Evolutionary conservation across 306 rosid species (phyloP).

Genomic region (Chamaecrista fasciculata): DNA sequence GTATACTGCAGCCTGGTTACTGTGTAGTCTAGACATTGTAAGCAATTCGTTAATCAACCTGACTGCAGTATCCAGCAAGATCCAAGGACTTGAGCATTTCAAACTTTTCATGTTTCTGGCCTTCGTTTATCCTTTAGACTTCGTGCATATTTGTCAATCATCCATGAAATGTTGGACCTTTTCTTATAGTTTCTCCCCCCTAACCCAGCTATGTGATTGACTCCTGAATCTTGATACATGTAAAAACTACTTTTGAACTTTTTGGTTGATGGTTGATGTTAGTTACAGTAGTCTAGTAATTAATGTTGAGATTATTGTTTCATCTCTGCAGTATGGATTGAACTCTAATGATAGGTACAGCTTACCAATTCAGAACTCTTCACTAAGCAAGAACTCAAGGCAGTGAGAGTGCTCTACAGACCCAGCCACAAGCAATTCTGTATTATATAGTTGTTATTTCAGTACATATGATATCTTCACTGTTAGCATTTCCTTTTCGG

Average conservation of each 20-base stretch:
- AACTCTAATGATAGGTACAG: constrained; percentile 45
- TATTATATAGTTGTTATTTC: constrained; percentile 28
- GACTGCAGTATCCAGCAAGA: background rate
- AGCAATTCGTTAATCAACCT: background rate
- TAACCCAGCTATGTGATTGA: background rate
- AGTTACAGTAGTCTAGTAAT: constrained; percentile 21
- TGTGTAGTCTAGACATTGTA: background rate
- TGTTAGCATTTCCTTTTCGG: background rate
- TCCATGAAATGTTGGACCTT: background rate
- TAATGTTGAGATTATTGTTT: background rate
- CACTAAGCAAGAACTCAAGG: constrained; percentile 40
- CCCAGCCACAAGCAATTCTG: constrained; percentile 20
- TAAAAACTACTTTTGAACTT: background rate
- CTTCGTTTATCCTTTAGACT: constrained; percentile 8
- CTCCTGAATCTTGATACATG: background rate
- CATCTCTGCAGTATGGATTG: constrained; percentile 73
- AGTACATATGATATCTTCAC: constrained; percentile 34
- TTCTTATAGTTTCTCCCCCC: background rate
- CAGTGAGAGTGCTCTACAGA: constrained; percentile 32
- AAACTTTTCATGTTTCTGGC: background rate
- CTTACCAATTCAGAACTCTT: constrained; percentile 41
- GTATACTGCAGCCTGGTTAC: background rate
- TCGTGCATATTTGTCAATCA: background rate
- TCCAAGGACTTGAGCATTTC: background rate
- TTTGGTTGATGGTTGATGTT: background rate